Base-by-base conservation (phyloP, 2,329 filamentous ascomycete species). In the Trichoderma atrobrunneum region DNA sequence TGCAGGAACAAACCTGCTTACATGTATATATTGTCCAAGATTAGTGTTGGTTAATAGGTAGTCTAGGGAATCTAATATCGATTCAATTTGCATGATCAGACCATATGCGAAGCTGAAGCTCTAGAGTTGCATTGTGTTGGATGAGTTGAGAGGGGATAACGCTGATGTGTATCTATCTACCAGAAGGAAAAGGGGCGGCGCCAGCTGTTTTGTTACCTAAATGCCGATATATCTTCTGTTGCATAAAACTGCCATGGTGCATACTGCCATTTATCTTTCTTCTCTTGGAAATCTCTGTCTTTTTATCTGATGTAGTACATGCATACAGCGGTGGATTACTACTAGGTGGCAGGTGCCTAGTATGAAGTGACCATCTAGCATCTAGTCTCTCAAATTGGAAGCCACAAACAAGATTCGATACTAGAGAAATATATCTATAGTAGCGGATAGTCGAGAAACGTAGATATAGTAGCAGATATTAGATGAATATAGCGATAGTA, bases 11-110 rank as follows among this genome's bases (percentile, higher is more conserved):
- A 56, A 10, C 36, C 65, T 30, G 36, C 39, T 61, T 24, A 61
- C 12, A 70, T 70, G 67, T 70, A 70, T 24, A 70, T 70, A 70
- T 36, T 57, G 30, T 60, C 57, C 11, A 60, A 34, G 30, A 34
- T 34, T 21, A 54, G 48, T 54, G 48, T 24, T 7, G n/a, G 48
- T 54, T 34, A 14, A 34, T 34, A 32, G 57, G 32, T 60, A 60
- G 57, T 60, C 28, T 24, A 8, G 57, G 48, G 57, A 34, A 32
- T 60, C 32, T 60, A 34, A 60, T 34, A 60, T 60, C 57, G 32
- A 60, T 60, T 34, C 32, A 21, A n/a, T n/a, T 60, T 60, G 18
- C 57, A 34, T 21, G 11, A 59, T 12, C 30, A 18, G 18, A 0
- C n/a, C 10, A 12, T 51, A 11, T 51, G n/a, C 4, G n/a, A 54